Conservation (phyloP, 1,139 yeast genomes). For the Kodamaea arcana region DNA sequence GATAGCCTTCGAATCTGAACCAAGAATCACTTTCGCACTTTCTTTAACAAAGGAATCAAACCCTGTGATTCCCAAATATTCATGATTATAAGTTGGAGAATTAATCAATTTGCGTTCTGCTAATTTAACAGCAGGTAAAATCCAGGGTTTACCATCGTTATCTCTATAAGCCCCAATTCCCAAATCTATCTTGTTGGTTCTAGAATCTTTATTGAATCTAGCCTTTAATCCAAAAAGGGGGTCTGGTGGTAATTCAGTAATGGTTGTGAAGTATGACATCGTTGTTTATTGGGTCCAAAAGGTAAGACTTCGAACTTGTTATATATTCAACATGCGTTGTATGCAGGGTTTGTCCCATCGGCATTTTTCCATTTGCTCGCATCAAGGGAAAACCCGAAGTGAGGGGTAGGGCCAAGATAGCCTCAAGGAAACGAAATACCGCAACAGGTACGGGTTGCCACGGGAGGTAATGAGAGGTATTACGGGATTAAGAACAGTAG, state of each 20-base stretch:
- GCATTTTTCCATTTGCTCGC: background rate
- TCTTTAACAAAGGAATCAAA: slow-evolving; percentile 62
- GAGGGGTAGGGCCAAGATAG: background rate
- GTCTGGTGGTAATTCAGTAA: slow-evolving; percentile 67
- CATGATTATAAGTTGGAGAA: slow-evolving; percentile 76
- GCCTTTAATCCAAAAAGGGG: slow-evolving; percentile 83
- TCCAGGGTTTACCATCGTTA: slow-evolving; percentile 89
- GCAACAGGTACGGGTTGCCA: too few relatives aligned
- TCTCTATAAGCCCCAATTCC: slow-evolving; percentile 98
- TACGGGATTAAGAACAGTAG: too few relatives aligned
- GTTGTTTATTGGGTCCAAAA: slow-evolving; percentile 1
- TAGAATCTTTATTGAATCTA: slow-evolving; percentile 59
- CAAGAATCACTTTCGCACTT: slow-evolving; percentile 79
- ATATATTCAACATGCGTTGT: background rate
- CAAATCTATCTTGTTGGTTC: slow-evolving; percentile 72
- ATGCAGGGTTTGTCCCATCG: background rate
- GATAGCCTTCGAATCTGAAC: slow-evolving; percentile 56
- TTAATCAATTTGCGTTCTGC: slow-evolving; percentile 58
- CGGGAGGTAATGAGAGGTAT: too few relatives aligned
- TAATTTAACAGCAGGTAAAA: slow-evolving; percentile 74
- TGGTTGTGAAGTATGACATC: slow-evolving; percentile 44
- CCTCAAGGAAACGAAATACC: too few relatives aligned
- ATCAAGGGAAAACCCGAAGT: background rate
- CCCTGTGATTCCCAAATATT: slow-evolving; percentile 84
- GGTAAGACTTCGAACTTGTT: too few relatives aligned